These are phyloP conservation scores for Schoenoplectus tabernaemontani DNA, from an alignment of 202 grass and related monocot genomes.

Conservation along the genomic window DNA sequence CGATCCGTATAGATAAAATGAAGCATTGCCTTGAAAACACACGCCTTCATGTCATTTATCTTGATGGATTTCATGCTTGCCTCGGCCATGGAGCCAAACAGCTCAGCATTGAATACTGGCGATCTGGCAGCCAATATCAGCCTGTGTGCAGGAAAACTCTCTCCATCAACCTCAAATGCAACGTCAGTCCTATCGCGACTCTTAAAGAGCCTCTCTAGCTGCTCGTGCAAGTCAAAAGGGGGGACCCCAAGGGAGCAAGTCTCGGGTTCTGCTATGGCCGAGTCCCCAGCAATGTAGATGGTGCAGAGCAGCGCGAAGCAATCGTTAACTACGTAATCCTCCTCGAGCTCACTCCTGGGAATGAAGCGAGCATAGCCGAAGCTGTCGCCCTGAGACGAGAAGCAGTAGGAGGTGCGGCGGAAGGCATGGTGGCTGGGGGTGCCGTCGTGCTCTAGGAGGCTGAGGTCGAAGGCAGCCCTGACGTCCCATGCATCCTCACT, in stretches of 20 bases:
- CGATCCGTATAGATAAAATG: conserved; percentile 28
- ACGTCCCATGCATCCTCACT: neutral
- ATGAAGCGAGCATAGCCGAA: conserved; percentile 23
- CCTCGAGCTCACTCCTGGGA: conserved; percentile 24
- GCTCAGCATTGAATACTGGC: conserved; percentile 15
- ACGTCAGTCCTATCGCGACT: conserved; percentile 1
- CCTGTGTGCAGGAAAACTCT: conserved; percentile 13
- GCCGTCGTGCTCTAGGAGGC: neutral
- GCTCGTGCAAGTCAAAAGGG: neutral
- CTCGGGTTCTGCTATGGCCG: neutral
- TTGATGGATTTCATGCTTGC: conserved; percentile 15
- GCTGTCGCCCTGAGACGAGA: neutral
- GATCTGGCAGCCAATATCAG: conserved; percentile 31
- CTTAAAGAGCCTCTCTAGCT: conserved; percentile 9
- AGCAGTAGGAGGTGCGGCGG: neutral
- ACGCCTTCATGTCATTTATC: neutral
- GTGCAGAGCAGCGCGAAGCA: conserved; percentile 25
- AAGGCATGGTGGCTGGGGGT: neutral
- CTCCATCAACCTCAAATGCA: conserved; percentile 2
- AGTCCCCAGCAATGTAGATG: neutral
- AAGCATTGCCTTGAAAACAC: conserved; percentile 18
- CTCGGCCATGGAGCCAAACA: conserved; percentile 25
- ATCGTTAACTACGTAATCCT: conserved; percentile 13
- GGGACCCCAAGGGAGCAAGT: conserved; percentile 18
- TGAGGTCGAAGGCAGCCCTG: conserved; percentile 11